Evolutionary conservation across 306 rosid species (phyloP).

Genomic region (Rosa lucieae): DNA sequence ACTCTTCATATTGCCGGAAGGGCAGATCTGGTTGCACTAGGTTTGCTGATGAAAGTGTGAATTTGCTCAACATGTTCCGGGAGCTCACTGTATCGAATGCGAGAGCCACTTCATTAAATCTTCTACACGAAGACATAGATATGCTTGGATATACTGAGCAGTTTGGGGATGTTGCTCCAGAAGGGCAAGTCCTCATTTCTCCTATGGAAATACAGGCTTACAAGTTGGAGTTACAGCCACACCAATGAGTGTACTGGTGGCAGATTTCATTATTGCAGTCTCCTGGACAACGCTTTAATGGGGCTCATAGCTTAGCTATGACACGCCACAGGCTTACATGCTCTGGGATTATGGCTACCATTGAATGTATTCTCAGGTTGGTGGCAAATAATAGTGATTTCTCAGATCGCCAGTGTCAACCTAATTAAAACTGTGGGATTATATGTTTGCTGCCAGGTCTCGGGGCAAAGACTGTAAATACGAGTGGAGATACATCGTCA

Average conservation of each 20-base stretch:
- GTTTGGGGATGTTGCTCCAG: slow-evolving; percentile 58
- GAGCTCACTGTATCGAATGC: slow-evolving; percentile 53
- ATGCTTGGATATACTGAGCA: slow-evolving; percentile 69
- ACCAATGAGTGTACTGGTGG: slow-evolving; percentile 24
- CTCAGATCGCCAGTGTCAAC: slow-evolving; percentile 10
- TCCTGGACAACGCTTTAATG: slow-evolving; percentile 24
- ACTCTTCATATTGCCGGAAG: slow-evolving; percentile 77
- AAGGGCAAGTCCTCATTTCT: slow-evolving; percentile 66
- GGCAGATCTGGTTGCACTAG: slow-evolving; percentile 79
- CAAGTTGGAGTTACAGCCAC: slow-evolving; percentile 66
- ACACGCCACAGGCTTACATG: slow-evolving; percentile 57
- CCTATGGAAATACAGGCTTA: slow-evolving; percentile 96
- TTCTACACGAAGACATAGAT: slow-evolving; percentile 79
- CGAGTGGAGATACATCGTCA: background rate
- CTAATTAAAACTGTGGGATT: background rate
- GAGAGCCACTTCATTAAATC: slow-evolving; percentile 78
- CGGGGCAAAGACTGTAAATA: slow-evolving; percentile 16
- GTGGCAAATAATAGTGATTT: background rate
- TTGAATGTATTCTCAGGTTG: slow-evolving; percentile 15
- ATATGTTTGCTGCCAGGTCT: slow-evolving; percentile 12
- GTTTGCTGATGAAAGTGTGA: slow-evolving; percentile 58
- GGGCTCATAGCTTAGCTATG: background rate
- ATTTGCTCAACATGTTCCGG: slow-evolving; percentile 67
- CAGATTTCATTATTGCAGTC: slow-evolving; percentile 7
- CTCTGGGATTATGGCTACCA: slow-evolving; percentile 50